A percentile compares a stretch with the other conserved stretches of the same genome.
Conservation (phyloP, 768 basidiomycete species). For the Candolleomyces eurysporus region DNA sequence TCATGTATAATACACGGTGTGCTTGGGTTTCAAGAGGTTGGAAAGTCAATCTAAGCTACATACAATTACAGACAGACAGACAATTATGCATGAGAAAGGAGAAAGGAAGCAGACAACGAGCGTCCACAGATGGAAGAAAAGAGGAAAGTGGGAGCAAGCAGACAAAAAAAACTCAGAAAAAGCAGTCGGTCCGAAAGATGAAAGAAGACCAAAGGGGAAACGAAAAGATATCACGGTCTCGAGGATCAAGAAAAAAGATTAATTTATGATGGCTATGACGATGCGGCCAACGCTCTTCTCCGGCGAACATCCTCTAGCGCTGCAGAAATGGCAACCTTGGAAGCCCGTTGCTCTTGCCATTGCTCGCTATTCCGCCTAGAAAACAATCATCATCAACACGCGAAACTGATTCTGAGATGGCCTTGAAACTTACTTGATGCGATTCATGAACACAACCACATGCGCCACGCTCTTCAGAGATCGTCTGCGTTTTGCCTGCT, state of each 20-base stretch:
- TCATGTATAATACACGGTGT: not conserved
- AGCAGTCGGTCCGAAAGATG: not conserved
- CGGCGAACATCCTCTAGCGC: slow-evolving; percentile 73
- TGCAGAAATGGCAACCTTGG: slow-evolving; percentile 58
- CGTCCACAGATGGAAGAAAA: not conserved
- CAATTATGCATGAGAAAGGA: not conserved
- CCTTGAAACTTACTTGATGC: slow-evolving; percentile 51
- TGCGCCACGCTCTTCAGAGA: slow-evolving; percentile 57
- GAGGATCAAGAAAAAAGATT: not conserved
- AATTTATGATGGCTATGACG: not conserved
- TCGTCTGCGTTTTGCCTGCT: slow-evolving; percentile 35
- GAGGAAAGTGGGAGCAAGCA: too few relatives aligned
- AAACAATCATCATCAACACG: not conserved
- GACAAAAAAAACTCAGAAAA: too few relatives aligned
- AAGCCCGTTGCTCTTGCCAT: slow-evolving; percentile 63
- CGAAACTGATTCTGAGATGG: not conserved
- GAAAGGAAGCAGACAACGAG: not conserved
- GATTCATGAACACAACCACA: slow-evolving; percentile 62
- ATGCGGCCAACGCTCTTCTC: slow-evolving; percentile 34
- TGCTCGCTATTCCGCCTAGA: slow-evolving; percentile 56
- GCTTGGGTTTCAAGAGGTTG: not conserved
- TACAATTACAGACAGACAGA: not conserved
- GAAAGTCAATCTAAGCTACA: not conserved
- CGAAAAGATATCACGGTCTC: not conserved
- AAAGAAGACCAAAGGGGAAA: not conserved